Base-by-base conservation (phyloP, 2,329 filamentous ascomycete species). In the Alternaria sp. region DNA sequence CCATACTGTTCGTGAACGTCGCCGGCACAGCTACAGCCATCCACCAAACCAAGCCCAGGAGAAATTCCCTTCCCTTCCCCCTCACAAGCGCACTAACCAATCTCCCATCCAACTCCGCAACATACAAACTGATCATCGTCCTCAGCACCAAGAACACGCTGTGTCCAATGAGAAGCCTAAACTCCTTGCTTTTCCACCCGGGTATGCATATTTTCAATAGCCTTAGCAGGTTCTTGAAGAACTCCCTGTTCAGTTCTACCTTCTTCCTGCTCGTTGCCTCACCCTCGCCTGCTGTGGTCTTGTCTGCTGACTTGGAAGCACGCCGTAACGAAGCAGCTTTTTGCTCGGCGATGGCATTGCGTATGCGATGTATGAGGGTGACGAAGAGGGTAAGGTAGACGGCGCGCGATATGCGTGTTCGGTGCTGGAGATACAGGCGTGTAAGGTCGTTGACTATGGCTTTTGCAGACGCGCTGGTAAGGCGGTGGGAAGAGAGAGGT, bases 1-100 rank as follows among this genome's bases (percentile, higher is more conserved):
- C 91, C 95, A 99, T 99, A 0, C 93, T 97, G 78, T 99, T 99
- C 39, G 95, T 99, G 76, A 98, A 97, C 0, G 95, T 98, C 1
- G 95, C 95, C 9, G 95, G 95, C 14, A 99, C 85, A 26, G 95
- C 94, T 66, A 99, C 95, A 54, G 94, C 77, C 95, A 99, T 99
- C 95, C 95, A 99, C 93, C 94, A 97, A 5, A 96, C 86, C 69
- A 99, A 88, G 0, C 92, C 88, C 68, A 89, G 88, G 69, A 98
- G 74, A 67, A 99, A 99, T 66, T 96, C 93, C 77, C 88, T 91
- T 14, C 94, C 95, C 67, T 90, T 95, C 2, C 95, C 95, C 77
- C 93, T 89, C 44, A 99, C 93, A 55, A 99, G 81, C 64, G 88
- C 93, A 80, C 95, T 97, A 58, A 99, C 95, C 60, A 99, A 86